These are phyloP conservation scores for Epichloe festucae DNA, from an alignment of 2,329 filamentous ascomycete species.

Conservation along the genomic window DNA sequence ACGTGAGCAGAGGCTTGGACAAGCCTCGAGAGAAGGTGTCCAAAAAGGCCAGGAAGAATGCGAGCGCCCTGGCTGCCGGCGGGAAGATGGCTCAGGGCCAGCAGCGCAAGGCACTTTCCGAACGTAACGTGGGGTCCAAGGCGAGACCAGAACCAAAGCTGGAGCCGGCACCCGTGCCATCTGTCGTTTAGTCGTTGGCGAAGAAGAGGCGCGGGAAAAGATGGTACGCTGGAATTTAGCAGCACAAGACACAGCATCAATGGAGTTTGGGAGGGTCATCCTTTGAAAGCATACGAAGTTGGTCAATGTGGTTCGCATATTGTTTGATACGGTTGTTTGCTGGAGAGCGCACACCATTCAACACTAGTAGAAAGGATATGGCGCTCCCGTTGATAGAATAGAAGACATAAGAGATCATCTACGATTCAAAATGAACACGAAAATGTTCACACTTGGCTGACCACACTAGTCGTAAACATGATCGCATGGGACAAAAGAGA, in stretches of 20 bases:
- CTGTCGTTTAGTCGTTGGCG: conserved; percentile 4
- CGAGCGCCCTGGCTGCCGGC: conserved; percentile 34
- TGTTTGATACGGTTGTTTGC: not conserved
- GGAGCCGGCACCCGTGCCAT: conserved; percentile 14
- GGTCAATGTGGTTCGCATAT: not conserved
- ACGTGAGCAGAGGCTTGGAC: conserved; percentile 48
- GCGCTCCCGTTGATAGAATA: not conserved
- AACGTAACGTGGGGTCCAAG: conserved; percentile 15
- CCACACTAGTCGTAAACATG: not conserved
- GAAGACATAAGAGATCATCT: not conserved
- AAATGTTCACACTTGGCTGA: too few species aligned
- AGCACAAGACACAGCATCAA: conserved; percentile 7
- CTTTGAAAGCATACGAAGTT: not conserved
- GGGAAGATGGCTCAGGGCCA: conserved; percentile 27
- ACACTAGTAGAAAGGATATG: not conserved
- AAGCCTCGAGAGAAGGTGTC: conserved; percentile 26
- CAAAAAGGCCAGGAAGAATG: conserved; percentile 19
- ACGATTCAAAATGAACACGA: not conserved
- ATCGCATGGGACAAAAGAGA: not conserved
- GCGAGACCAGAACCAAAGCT: conserved; percentile 7
- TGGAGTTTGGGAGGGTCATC: conserved; percentile 1
- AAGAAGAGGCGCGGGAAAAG: not conserved
- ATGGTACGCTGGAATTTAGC: not conserved
- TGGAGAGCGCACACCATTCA: not conserved
- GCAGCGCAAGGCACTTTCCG: conserved; percentile 23